phyloP scores from a whole-genome alignment of 2,329 filamentous ascomycete genomes.

The Sclerotinia minor region DNA sequence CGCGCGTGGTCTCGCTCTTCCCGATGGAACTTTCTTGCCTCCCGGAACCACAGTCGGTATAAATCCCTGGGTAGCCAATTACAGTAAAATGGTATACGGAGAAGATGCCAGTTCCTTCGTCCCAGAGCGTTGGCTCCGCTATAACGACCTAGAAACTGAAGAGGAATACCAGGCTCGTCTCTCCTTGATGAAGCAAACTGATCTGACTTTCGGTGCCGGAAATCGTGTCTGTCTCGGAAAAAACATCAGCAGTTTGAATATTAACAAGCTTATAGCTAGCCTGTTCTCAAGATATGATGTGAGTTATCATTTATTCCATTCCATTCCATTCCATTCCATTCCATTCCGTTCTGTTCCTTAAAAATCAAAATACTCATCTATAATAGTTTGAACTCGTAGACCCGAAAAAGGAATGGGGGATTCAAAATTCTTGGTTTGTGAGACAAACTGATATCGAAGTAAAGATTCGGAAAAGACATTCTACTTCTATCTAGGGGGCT shows the following conservation, averaged over 20 bases:
- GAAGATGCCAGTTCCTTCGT: constrained; percentile 43
- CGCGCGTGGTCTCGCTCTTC: constrained; percentile 31
- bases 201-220: constrained; percentile 48
- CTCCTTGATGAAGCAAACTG: constrained; percentile 44
- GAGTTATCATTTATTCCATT: constrained; percentile 31
- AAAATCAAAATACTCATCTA: not conserved
- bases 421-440: constrained; percentile 47
- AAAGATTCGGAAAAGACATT: not conserved
- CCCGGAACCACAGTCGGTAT: constrained; percentile 40
- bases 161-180: constrained; percentile 43
- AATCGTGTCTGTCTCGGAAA: constrained; percentile 47
- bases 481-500: too few species aligned
- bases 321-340: not conserved
- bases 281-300: constrained; percentile 48
- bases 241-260: constrained; percentile 46
- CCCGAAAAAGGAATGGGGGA: constrained; percentile 43
- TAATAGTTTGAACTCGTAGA: constrained; percentile 43
- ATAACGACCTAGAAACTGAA: constrained; percentile 43
- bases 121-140: constrained; percentile 50
- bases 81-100: constrained; percentile 42
- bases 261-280: constrained; percentile 52
- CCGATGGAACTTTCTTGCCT: constrained; percentile 38
- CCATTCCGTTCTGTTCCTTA: too few species aligned
- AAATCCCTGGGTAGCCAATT: constrained; percentile 44
- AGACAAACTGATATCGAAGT: constrained; percentile 40